Percentiles rank a stretch among this genome's conserved stretches.
Conservation (phyloP, 352 stramenopile genomes). For the Phytophthora constricta region DNA sequence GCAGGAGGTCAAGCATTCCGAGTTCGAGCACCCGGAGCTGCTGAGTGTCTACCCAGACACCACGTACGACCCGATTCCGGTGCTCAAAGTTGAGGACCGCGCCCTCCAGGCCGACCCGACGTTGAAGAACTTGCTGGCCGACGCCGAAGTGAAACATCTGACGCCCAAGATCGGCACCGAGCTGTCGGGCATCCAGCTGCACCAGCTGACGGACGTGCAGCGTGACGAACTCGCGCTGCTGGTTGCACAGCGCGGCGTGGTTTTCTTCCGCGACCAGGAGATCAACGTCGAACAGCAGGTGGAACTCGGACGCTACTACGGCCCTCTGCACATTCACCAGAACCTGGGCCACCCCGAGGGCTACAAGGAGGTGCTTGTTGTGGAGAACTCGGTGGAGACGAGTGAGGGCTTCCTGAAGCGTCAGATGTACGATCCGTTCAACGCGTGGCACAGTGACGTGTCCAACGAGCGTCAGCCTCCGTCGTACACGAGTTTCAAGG, state of each 20-base stretch:
- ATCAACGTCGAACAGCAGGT: neutral
- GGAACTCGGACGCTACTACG: neutral
- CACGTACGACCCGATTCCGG: constrained; percentile 1
- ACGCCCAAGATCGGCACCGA: neutral
- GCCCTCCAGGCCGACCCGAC: neutral
- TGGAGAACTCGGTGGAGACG: neutral
- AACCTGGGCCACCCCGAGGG: constrained; percentile 1
- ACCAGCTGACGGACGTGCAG: neutral
- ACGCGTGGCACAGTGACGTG: constrained; percentile 39
- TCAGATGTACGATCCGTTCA: constrained; percentile 24
- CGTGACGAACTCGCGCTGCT: neutral
- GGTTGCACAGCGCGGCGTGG: neutral
- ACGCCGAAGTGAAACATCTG: neutral
- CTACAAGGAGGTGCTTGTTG: neutral
- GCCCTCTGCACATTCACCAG: neutral
- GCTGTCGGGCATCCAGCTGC: neutral
- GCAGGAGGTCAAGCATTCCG: constrained; percentile 5
- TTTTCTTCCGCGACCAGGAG: constrained; percentile 2
- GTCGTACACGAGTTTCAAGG: constrained; percentile 7
- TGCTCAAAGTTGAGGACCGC: neutral
- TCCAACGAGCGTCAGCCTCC: constrained; percentile 38
- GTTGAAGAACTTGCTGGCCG: neutral
- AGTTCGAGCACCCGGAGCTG: neutral
- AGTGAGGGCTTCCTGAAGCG: constrained; percentile 5
- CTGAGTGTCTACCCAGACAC: neutral